Conservation (phyloP, 495 filamentous ascomycete genomes). For the Glarea lozoyensis region DNA sequence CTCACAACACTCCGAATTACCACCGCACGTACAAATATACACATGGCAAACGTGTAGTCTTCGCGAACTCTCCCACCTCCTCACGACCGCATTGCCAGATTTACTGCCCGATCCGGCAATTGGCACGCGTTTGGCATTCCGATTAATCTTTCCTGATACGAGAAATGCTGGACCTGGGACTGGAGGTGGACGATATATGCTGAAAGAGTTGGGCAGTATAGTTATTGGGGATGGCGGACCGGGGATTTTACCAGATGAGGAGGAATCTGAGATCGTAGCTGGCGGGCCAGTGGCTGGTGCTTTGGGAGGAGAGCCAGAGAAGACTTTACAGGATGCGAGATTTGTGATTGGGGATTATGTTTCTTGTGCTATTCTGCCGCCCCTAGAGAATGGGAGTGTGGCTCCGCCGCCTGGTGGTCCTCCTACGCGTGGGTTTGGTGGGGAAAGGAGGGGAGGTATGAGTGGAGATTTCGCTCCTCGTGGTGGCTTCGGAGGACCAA, state of each 20-base stretch:
- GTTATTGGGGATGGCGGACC: conserved; percentile 57
- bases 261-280: conserved; percentile 17
- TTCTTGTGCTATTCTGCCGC: conserved; percentile 68
- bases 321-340: conserved; percentile 61
- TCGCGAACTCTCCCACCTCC: conserved; percentile 69
- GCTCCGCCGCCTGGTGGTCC: conserved; percentile 36
- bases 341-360: conserved; percentile 90
- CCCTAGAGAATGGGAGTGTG: conserved; percentile 65
- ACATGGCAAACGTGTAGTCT: conserved; percentile 83
- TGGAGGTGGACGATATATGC: conserved; percentile 50
- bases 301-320: conserved; percentile 37
- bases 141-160: conserved; percentile 79
- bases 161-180: conserved; percentile 33
- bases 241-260: conserved; percentile 27
- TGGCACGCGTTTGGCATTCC: conserved; percentile 77
- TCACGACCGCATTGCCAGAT: conserved; percentile 53
- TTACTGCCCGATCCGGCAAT: conserved; percentile 67
- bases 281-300: conserved; percentile 16
- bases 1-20: conserved; percentile 40
- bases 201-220: conserved; percentile 75
- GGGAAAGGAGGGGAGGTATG: conserved; percentile 35
- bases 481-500: conserved; percentile 24
- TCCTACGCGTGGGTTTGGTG: conserved; percentile 34
- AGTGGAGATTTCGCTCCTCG: conserved; percentile 30
- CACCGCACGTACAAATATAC: conserved; percentile 72